Evolutionary conservation across 2,329 filamentous ascomycete genomes (phyloP).

Genomic region (Bipolaris victoriae): DNA sequence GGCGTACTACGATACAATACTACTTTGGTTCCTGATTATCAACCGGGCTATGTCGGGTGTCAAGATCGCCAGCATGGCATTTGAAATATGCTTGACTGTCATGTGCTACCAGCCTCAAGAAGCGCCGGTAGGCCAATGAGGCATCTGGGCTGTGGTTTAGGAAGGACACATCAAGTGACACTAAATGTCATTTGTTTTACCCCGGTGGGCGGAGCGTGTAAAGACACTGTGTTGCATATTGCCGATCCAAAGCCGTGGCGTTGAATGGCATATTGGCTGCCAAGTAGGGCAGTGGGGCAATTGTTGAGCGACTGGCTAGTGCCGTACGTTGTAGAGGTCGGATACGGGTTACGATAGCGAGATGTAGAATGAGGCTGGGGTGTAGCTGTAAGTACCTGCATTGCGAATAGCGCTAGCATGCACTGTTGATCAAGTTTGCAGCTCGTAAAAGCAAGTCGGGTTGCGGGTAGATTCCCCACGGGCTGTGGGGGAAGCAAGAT

Average conservation of each 20-base stretch:
- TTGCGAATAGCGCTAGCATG: not conserved
- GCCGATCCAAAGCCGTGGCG: not conserved
- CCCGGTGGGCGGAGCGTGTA: not conserved
- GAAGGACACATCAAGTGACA: not conserved
- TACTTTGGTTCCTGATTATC: not conserved
- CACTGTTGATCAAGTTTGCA: not conserved
- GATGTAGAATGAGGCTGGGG: not conserved
- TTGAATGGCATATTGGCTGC: not conserved
- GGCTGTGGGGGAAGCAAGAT: constrained; percentile 1
- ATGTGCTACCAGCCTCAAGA: not conserved
- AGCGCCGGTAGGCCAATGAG: no score
- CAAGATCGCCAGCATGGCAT: not conserved
- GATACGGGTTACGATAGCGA: not conserved
- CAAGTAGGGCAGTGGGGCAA: constrained; percentile 1
- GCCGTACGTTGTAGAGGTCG: not conserved
- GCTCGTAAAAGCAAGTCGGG: constrained; percentile 5
- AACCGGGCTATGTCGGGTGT: not conserved
- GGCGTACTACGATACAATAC: not conserved
- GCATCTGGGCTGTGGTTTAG: not conserved
- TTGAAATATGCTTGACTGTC: not conserved
- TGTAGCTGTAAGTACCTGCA: not conserved
- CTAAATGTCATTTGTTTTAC: no score
- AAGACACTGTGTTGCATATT: not conserved
- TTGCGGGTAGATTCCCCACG: not conserved
- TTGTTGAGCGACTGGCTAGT: not conserved